Conservation (phyloP, 2,329 filamentous ascomycete species). For the Cercospora zeina region DNA sequence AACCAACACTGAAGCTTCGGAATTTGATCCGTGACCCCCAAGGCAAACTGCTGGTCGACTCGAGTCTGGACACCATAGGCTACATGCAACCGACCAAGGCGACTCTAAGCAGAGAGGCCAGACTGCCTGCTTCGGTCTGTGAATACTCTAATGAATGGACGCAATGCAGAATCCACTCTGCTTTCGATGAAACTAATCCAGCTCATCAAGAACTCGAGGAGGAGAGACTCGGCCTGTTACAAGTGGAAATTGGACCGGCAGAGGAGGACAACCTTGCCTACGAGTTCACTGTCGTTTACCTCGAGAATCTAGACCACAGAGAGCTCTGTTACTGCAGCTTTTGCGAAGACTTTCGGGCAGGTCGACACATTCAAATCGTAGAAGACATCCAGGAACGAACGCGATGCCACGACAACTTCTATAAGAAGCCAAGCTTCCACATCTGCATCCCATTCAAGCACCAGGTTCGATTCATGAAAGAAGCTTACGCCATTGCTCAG, state of each 20-base stretch:
- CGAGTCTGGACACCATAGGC: neutral
- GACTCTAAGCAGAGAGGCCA: neutral
- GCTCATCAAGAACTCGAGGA: neutral
- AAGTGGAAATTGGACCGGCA: no score
- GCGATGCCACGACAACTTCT: neutral
- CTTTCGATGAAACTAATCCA: neutral
- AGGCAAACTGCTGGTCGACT: neutral
- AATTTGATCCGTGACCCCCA: neutral
- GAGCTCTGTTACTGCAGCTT: neutral
- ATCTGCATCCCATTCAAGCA: neutral
- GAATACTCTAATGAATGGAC: neutral
- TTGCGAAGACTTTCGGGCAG: neutral
- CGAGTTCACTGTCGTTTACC: no score
- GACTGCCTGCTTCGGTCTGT: neutral
- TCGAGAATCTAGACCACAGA: no score
- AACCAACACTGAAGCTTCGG: neutral
- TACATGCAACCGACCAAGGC: neutral
- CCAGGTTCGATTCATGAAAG: neutral
- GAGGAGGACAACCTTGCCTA: no score
- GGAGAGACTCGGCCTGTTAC: no score
- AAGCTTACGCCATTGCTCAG: neutral
- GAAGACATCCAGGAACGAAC: neutral
- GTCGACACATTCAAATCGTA: neutral
- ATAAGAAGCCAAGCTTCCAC: neutral
- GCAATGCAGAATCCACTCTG: neutral